These are phyloP conservation scores for Pythium phragmiticola DNA, from an alignment of 352 stramenopile genomes.

Conservation along the genomic window DNA sequence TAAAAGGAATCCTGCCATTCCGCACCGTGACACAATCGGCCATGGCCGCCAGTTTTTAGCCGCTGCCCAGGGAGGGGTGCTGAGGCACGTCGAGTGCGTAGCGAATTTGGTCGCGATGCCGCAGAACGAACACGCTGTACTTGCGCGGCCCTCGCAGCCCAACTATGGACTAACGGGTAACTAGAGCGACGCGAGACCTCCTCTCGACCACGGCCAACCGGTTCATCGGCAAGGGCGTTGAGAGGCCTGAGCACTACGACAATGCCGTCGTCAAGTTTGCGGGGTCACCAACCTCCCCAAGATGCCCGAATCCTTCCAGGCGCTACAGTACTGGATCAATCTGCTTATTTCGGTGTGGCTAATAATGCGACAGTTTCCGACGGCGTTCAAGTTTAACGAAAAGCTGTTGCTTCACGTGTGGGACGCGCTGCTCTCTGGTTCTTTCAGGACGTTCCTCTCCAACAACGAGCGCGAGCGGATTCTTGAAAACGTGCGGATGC, in stretches of 20 bases:
- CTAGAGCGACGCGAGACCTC: slow-evolving; percentile 77
- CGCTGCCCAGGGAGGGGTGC: no score
- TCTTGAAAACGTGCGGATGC: slow-evolving; percentile 82
- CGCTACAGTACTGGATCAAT: slow-evolving; percentile 54
- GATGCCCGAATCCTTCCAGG: slow-evolving; percentile 94
- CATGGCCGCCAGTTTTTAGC: no score
- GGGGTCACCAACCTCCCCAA: slow-evolving; percentile 99
- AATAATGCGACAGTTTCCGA: slow-evolving; percentile 85
- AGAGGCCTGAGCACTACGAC: slow-evolving; percentile 96
- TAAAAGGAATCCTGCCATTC: no score
- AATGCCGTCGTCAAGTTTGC: slow-evolving; percentile 96
- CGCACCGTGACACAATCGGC: no score
- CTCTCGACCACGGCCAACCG: slow-evolving; percentile 82
- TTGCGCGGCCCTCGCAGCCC: slow-evolving; percentile 94
- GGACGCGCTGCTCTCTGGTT: slow-evolving; percentile 71
- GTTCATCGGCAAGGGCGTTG: slow-evolving; percentile 89
- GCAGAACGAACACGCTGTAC: slow-evolving; percentile 29
- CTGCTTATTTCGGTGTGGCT: slow-evolving; percentile 63
- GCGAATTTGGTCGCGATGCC: no score
- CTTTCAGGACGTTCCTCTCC: slow-evolving; percentile 83
- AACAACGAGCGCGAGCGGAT: slow-evolving; percentile 83
- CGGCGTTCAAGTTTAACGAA: slow-evolving; percentile 88
- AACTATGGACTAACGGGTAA: slow-evolving; percentile 97
- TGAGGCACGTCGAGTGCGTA: no score
- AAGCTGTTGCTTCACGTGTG: slow-evolving; percentile 82